Conservation (phyloP, 768 basidiomycete genomes). For the Wakefieldia striispora region DNA sequence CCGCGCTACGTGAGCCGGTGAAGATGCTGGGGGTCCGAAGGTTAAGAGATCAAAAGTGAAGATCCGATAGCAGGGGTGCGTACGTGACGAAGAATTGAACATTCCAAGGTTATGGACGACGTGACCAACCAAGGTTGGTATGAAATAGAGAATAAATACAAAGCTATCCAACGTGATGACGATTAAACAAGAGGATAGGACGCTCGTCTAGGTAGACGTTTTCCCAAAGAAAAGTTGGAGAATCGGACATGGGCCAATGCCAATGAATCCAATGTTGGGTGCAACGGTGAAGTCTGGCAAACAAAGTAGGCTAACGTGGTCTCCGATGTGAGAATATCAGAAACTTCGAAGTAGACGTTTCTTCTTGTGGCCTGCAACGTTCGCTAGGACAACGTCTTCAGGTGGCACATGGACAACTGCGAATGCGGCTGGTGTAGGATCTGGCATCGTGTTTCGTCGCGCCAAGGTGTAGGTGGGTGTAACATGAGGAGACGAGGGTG, state of each 20-base stretch:
- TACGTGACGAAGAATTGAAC: slow-evolving; percentile 3
- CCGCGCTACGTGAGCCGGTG: background rate
- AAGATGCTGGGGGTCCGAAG: background rate
- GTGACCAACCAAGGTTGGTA: slow-evolving; percentile 8
- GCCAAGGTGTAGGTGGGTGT: slow-evolving; percentile 62
- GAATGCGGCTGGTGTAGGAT: slow-evolving; percentile 17
- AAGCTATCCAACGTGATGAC: slow-evolving; percentile 16
- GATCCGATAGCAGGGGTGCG: slow-evolving; percentile 1
- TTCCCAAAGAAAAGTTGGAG: slow-evolving; percentile 15
- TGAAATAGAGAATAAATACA: slow-evolving; percentile 27
- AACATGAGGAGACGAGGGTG: slow-evolving; percentile 40
- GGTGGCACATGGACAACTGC: slow-evolving; percentile 3
- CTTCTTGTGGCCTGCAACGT: slow-evolving; percentile 8
- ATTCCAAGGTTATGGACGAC: slow-evolving; percentile 11
- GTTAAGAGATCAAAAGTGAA: background rate
- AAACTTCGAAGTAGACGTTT: slow-evolving; percentile 10
- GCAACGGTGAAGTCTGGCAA: background rate
- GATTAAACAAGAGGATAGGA: slow-evolving; percentile 34
- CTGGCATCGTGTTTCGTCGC: slow-evolving; percentile 31
- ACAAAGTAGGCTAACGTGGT: slow-evolving; percentile 1
- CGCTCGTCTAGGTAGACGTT: slow-evolving; percentile 20
- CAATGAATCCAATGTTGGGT: slow-evolving; percentile 7
- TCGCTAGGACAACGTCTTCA: slow-evolving; percentile 2
- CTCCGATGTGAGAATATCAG: slow-evolving; percentile 4
- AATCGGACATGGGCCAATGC: background rate